Evolutionary conservation across 2,329 filamentous ascomycete species (phyloP).

Genomic region (Curvularia spicifera): DNA sequence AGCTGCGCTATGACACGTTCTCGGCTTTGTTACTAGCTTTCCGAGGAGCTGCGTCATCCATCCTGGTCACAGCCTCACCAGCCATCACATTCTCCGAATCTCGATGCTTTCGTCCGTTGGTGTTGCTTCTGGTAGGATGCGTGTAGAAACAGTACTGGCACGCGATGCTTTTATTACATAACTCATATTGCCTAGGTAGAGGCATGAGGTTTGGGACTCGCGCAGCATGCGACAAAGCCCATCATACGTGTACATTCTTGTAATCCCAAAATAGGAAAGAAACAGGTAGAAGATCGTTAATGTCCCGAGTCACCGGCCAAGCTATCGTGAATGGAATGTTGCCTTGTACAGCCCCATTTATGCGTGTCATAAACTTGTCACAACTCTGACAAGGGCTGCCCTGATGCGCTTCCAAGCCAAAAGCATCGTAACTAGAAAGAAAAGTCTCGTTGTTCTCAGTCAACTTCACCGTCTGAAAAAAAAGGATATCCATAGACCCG

Average conservation of each 20-base stretch:
- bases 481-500: background rate
- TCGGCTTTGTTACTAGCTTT: slow-evolving; percentile 19
- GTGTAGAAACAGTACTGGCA: no score
- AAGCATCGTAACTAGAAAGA: background rate
- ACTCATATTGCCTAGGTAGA: background rate
- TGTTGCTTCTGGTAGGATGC: slow-evolving; percentile 2
- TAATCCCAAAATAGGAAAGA: background rate
- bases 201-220: background rate
- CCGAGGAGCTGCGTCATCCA: slow-evolving; percentile 7
- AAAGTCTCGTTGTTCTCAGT: slow-evolving; percentile 1
- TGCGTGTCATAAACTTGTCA: background rate
- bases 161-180: background rate
- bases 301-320: background rate
- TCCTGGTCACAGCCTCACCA: slow-evolving; percentile 2
- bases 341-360: background rate
- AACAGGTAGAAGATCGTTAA: background rate
- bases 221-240: background rate
- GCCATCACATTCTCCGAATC: background rate
- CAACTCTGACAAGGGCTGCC: background rate
- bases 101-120: slow-evolving; percentile 1
- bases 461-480: slow-evolving; percentile 3
- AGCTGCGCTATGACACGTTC: slow-evolving; percentile 24
- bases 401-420: background rate
- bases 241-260: background rate
- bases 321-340: slow-evolving; percentile 7